phyloP scores from a whole-genome alignment of 2,329 filamentous ascomycete genomes.

The Xylaria sp. region DNA sequence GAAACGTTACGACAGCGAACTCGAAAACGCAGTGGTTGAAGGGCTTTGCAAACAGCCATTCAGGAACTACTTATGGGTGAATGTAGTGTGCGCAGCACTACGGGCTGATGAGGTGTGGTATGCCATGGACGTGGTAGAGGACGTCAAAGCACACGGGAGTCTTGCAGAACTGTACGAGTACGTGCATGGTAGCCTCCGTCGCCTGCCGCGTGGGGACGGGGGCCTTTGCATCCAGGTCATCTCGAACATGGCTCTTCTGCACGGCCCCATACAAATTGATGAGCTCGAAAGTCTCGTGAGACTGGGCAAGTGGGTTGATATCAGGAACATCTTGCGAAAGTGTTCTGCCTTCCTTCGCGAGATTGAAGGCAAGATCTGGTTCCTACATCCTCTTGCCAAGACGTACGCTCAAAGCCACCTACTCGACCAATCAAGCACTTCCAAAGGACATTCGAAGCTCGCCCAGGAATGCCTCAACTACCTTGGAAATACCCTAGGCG shows the following conservation, averaged over 20 bases:
- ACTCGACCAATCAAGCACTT: not conserved
- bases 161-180: not conserved
- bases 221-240: not conserved
- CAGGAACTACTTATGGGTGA: slow-evolving; percentile 1
- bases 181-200: not conserved
- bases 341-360: not conserved
- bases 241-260: not conserved
- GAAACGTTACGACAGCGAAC: not conserved
- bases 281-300: not conserved
- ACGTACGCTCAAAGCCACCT: not conserved
- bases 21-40: not conserved
- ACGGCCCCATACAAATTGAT: not conserved
- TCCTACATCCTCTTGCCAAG: not conserved
- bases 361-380: not conserved
- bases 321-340: not conserved
- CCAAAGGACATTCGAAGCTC: not conserved
- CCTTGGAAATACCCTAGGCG: not conserved
- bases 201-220: not conserved
- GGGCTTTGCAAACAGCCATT: not conserved
- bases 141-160: not conserved
- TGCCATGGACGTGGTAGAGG: not conserved
- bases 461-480: not conserved
- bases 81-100: not conserved
- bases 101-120: not conserved
- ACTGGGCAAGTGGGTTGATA: slow-evolving; percentile 1